Base-by-base conservation (phyloP, 2,329 filamentous ascomycete genomes). In the Alternaria novae-zelandiae region DNA sequence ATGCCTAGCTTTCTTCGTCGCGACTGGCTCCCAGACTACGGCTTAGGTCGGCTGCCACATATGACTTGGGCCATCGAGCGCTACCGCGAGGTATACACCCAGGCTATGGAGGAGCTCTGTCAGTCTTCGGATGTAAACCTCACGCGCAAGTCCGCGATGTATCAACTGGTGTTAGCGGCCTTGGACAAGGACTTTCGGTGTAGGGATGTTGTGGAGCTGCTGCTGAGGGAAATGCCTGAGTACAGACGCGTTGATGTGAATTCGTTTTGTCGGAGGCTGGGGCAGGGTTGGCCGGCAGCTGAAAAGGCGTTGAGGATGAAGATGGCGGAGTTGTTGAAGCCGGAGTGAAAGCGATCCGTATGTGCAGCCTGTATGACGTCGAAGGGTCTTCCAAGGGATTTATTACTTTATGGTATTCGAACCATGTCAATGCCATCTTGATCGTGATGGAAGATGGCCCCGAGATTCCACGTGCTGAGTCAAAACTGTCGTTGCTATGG, bases 11-110 rank as follows among this genome's bases (percentile, higher is more conserved):
- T 67, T 50, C 64, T 70, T 8, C 59, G 54, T 11, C 56, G 57
- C 20, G 68, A 69, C 43, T 70, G 64, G 66, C 17, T 55, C 13
- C 56, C 54, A 4, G 25, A 50, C 2, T 57, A 46, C n/a, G 41
- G 13, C 2, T 17, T 54, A 10, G 12, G n/a, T 11, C 44, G 32
- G 2, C 13, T 26, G 0, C 63, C 30, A 8, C 55, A 60, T 15
- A 43, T 59, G 30, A 17, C 54, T 8, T 65, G 63, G 57, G 44
- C 41, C 0, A 28, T 65, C 10, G 44, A 66, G 10, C 44, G 47
- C 11, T 72, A 72, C 41, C 64, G 69, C 5, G 41, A 62, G 15
- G n/a, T 70, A 11, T 72, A 71, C 21, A 55, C 61, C 2, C 30
- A 64, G 8, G 62, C 64, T 5, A 68, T 71, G 47, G 8, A 51